phyloP scores from a whole-genome alignment of 2,329 filamentous ascomycete genomes.

The Rhytidhysteron rufulum region DNA sequence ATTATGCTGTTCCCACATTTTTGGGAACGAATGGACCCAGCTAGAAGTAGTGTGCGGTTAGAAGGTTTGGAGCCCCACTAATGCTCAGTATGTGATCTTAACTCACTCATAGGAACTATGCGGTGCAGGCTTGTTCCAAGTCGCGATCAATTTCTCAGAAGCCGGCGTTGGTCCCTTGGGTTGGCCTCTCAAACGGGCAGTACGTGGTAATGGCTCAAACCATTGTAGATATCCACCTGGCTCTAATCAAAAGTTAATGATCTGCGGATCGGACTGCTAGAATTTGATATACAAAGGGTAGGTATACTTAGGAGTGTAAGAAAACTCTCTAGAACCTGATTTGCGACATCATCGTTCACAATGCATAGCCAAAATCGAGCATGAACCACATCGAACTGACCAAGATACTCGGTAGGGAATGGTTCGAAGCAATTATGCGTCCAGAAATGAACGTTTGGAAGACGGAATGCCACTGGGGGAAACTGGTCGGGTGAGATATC shows the following conservation, averaged over 20 bases:
- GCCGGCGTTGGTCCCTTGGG: too few relatives aligned
- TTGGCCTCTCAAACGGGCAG: too few relatives aligned
- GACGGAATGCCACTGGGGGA: constrained; percentile 7
- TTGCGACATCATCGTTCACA: constrained; percentile 18
- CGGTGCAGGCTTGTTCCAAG: too few relatives aligned
- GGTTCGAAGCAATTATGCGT: constrained; percentile 23
- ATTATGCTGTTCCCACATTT: too few relatives aligned
- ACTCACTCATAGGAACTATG: too few relatives aligned
- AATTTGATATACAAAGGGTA: background rate
- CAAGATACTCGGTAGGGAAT: constrained; percentile 21
- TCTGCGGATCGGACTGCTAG: background rate
- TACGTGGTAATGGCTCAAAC: too few relatives aligned
- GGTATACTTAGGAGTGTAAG: constrained; percentile 23
- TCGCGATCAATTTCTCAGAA: too few relatives aligned
- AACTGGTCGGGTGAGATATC: constrained; percentile 29
- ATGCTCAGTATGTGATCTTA: too few relatives aligned
- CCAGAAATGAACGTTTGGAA: constrained; percentile 10
- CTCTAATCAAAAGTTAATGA: constrained; percentile 4
- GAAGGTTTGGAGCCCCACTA: too few relatives aligned
- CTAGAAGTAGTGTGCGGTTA: too few relatives aligned
- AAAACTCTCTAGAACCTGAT: constrained; percentile 18
- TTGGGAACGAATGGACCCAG: too few relatives aligned
- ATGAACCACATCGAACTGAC: constrained; percentile 29
- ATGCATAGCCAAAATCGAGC: constrained; percentile 24
- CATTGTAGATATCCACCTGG: constrained; percentile 14